Evolutionary conservation across 495 filamentous ascomycete genomes (phyloP).

Genomic region (Echria macrotheca): DNA sequence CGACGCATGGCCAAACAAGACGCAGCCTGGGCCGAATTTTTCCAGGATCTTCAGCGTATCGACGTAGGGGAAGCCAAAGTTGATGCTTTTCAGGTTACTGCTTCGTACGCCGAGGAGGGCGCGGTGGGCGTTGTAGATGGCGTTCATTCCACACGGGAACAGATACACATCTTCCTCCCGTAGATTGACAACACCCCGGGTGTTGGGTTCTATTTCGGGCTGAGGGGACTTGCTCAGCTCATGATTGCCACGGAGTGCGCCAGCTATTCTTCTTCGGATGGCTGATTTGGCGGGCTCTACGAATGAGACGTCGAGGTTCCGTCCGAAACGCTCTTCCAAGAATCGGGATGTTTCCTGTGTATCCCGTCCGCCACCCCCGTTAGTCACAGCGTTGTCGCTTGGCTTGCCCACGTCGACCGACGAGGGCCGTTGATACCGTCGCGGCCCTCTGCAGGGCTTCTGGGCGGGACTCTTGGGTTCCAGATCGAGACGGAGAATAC

Average conservation of each 20-base stretch:
- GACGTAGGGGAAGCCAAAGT: constrained; percentile 86
- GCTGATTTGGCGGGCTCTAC: constrained; percentile 79
- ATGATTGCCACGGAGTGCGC: constrained; percentile 67
- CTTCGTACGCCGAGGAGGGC: constrained; percentile 57
- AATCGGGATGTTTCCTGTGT: constrained; percentile 65
- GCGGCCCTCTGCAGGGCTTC: constrained; percentile 58
- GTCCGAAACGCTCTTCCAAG: constrained; percentile 90
- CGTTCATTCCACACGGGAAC: constrained; percentile 86
- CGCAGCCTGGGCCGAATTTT: constrained; percentile 87
- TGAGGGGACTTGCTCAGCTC: constrained; percentile 47
- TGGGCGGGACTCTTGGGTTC: constrained; percentile 22
- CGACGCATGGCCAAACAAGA: constrained; percentile 85
- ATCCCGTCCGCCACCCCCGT: constrained; percentile 26
- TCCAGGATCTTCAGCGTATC: constrained; percentile 92
- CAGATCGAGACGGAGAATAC: constrained; percentile 53
- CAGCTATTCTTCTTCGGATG: constrained; percentile 81
- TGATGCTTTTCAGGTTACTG: constrained; percentile 56
- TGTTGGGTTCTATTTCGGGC: constrained; percentile 36
- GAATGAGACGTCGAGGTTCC: constrained; percentile 76
- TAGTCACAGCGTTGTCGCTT: constrained; percentile 7
- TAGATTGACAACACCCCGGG: constrained; percentile 61
- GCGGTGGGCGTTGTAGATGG: constrained; percentile 85
- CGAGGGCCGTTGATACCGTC: constrained; percentile 61
- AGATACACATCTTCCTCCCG: constrained; percentile 86
- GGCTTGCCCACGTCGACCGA: constrained; percentile 40